Evolutionary conservation across 768 basidiomycete genomes (phyloP), one percentile per base, ranked within the genome.

Genomic region (Cystobasidium ongulense): DNA sequence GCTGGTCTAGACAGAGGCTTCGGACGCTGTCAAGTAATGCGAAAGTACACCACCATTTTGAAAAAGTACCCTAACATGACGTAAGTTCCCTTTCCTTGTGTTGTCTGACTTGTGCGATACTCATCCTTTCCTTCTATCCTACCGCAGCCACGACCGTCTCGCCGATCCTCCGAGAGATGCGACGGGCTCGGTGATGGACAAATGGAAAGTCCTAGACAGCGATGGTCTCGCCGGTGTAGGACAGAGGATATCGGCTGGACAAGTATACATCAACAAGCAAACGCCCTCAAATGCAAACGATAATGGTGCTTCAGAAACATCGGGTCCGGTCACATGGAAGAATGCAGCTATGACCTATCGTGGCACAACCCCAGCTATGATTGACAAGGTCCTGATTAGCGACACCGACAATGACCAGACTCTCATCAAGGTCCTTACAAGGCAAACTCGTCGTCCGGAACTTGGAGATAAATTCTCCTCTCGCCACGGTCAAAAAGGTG

Each of bases 391-490:
- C 78, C 87, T 99, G 87, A 87, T 99, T 76, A 94, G 91, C 74
- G 92, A 97, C 80, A 94, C 92, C 10, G 95, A 98, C 78, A 92
- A 91, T 78, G 75, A 77, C 46, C 91, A 95, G 81, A 91, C 90
- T 18, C 84, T 99, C 74, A 90, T 99, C 85, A 99, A 99, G 82
- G 92, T 98, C 50, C 85, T 98, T 78, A 92, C 97, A 78, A 88
- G 96, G 36, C 96, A 99, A 83, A 99, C 96, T 21, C 86, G 96
- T 80, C 85, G 92, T 68, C 96, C 96, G 54, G 96, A 99, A 79
- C 84, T 98, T 54, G 96, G 96, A 1, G 96, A 99, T 84, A 99
- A 99, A 83, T 99, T 98, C 82, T 97, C 96, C 0, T 98, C 96
- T 7, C 88, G 96, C 33, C 96, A 99, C 80, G 96, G 96, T 35